Evolutionary conservation across 2,329 filamentous ascomycete genomes (phyloP).

Genomic region (Lachnellula subtilissima): DNA sequence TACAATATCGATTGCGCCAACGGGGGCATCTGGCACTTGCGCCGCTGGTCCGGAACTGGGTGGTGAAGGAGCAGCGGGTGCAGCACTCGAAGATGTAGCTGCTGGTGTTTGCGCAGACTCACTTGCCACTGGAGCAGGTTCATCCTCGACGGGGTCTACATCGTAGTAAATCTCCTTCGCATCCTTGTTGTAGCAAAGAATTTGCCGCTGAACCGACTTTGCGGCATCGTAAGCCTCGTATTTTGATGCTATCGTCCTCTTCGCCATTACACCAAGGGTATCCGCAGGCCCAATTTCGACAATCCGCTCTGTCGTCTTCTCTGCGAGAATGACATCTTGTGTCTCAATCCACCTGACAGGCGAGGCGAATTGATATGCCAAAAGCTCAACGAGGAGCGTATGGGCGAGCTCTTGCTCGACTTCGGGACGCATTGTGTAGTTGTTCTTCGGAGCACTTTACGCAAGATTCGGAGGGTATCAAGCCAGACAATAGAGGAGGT

Average conservation of each 20-base stretch:
- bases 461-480: constrained; percentile 12
- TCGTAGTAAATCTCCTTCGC: constrained; percentile 99
- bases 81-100: constrained; percentile 43
- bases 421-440: constrained; percentile 78
- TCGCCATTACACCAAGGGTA: constrained; percentile 95
- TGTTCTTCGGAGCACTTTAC: constrained; percentile 28
- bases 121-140: constrained; percentile 58
- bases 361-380: constrained; percentile 98
- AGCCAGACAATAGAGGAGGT: background rate
- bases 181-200: constrained; percentile 99
- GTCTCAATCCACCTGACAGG: constrained; percentile 99
- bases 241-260: constrained; percentile 89
- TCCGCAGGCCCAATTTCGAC: constrained; percentile 97
- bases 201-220: constrained; percentile 92
- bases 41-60: constrained; percentile 80
- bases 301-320: constrained; percentile 93
- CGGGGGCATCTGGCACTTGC: constrained; percentile 78
- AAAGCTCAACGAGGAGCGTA: constrained; percentile 94
- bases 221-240: constrained; percentile 98
- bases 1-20: constrained; percentile 85
- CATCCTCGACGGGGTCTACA: constrained; percentile 90
- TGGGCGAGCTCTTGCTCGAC: constrained; percentile 98
- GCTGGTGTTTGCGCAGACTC: constrained; percentile 38
- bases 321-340: constrained; percentile 97
- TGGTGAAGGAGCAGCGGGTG: constrained; percentile 51